Conservation (phyloP, 2,329 filamentous ascomycete species). For the Mycosphaerella arachidis region DNA sequence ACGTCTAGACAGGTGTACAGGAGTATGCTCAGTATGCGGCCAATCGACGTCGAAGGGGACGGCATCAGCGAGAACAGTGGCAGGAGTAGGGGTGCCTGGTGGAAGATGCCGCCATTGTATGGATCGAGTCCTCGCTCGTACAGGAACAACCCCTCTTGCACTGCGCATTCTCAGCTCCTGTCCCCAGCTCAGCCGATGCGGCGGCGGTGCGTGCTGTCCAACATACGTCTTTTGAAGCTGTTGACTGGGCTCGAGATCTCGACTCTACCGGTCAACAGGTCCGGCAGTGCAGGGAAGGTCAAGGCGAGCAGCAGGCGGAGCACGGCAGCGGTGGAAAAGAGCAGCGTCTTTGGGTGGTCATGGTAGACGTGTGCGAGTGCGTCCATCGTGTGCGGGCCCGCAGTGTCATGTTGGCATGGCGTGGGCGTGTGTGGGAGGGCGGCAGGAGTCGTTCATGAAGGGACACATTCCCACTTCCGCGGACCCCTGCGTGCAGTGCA, state of each 20-base stretch:
- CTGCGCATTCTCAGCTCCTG: constrained; percentile 46
- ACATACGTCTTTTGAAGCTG: constrained; percentile 92
- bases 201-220: not conserved
- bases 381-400: constrained; percentile 19
- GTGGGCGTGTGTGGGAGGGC: not conserved
- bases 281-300: constrained; percentile 75
- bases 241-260: constrained; percentile 96
- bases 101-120: constrained; percentile 85
- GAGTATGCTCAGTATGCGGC: constrained; percentile 59
- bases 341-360: constrained; percentile 50
- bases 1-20: constrained; percentile 80
- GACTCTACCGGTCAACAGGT: constrained; percentile 82
- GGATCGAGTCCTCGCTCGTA: constrained; percentile 96
- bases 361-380: constrained; percentile 25
- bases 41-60: constrained; percentile 52
- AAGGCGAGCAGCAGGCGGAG: constrained; percentile 76
- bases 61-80: constrained; percentile 88
- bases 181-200: constrained; percentile 12
- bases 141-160: constrained; percentile 93
- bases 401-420: not conserved
- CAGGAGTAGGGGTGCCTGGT: constrained; percentile 82
- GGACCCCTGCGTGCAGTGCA: constrained; percentile 3
- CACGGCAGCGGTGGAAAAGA: constrained; percentile 72
- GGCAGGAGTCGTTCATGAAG: not conserved
- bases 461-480: not conserved